Evolutionary conservation across 2,329 filamentous ascomycete species (phyloP), one percentile per base, ranked within the genome.

Genomic region (Fusarium nelsonii): DNA sequence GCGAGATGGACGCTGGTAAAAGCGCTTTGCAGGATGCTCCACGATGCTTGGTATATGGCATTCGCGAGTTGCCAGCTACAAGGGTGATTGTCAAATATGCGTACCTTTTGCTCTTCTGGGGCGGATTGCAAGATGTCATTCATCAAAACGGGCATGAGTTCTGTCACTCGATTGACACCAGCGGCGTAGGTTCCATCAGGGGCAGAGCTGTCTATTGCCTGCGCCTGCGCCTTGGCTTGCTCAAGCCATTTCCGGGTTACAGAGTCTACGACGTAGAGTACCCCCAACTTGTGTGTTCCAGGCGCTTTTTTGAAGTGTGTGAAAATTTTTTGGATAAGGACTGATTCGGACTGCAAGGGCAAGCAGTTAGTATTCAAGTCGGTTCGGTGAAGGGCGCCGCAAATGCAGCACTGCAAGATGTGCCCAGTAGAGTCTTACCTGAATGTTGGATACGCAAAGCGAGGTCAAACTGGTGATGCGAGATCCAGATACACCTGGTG

Each of bases 251-350:
- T 95, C 83, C 96, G 93, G 81, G 94, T 95, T 88, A 99, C 94
- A 85, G 95, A 97, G 87, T 99, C 96, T 94, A 99, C 93, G 84
- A 98, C 94, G 90, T 99, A 99, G 84, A 99, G 91, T 78, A 97
- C 94, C 83, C 96, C 96, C 81, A 99, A 88, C 84, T 99, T 99
- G 88, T 99, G 95, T 79, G 94, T 97, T 79, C 90, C 90, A 64
- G 93, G 93, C 73, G 94, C 91, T 82, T 96, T 97, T 82, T 97
- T 97, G 87, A 98, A 97, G 78, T 97, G 94, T 72, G 94, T 97
- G 83, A 92, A 97, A 77, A 99, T 91, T 81, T 97, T 97, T 81
- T 97, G 94, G 75, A 98, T 93, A 77, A 99, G 90, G 75, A 94
- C 90, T 56, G 93, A 96, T 84, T 98, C 95, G 81, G 92, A 95